phyloP scores from a whole-genome alignment of 1,284 basidiomycete genomes.

The Trametes pubescens region DNA sequence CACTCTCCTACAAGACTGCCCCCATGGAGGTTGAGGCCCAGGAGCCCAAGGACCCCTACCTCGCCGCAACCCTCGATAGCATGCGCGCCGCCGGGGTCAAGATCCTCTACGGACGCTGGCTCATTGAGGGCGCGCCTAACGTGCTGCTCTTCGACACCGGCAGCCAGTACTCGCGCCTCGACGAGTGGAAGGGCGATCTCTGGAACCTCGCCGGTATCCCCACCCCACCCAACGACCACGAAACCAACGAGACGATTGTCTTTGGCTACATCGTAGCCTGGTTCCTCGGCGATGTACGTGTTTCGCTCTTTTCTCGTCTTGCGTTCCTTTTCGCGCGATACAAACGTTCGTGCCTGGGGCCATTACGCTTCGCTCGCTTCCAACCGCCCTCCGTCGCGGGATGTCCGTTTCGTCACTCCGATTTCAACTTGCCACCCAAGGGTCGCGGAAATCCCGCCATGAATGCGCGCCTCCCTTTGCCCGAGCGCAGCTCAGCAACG shows the following conservation, averaged over 20 bases:
- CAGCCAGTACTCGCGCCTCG: conserved; percentile 86
- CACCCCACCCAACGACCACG: conserved; percentile 93
- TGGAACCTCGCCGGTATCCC: conserved; percentile 99
- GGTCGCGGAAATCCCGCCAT: too few relatives aligned
- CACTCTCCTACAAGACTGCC: conserved; percentile 96
- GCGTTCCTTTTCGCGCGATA: conserved; percentile 18
- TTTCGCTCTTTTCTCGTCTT: conserved; percentile 15
- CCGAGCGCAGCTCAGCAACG: too few relatives aligned
- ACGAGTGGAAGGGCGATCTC: conserved; percentile 98
- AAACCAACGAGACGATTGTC: conserved; percentile 98
- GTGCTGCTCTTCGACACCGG: conserved; percentile 97
- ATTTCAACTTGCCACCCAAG: too few relatives aligned
- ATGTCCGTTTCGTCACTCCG: neutral
- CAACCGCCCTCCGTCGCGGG: neutral
- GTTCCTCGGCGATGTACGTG: conserved; percentile 94
- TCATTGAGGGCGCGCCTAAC: conserved; percentile 94
- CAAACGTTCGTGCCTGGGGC: neutral
- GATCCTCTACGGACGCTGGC: conserved; percentile 95
- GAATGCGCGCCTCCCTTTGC: too few relatives aligned
- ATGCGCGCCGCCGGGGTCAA: conserved; percentile 94
- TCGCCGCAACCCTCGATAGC: conserved; percentile 73
- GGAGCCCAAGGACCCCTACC: conserved; percentile 80
- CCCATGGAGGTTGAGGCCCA: conserved; percentile 98
- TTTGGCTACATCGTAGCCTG: conserved; percentile 99
- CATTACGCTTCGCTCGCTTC: conserved; percentile 6